Conservation (phyloP, 345 rosid genomes). For the Linum tenue region DNA sequence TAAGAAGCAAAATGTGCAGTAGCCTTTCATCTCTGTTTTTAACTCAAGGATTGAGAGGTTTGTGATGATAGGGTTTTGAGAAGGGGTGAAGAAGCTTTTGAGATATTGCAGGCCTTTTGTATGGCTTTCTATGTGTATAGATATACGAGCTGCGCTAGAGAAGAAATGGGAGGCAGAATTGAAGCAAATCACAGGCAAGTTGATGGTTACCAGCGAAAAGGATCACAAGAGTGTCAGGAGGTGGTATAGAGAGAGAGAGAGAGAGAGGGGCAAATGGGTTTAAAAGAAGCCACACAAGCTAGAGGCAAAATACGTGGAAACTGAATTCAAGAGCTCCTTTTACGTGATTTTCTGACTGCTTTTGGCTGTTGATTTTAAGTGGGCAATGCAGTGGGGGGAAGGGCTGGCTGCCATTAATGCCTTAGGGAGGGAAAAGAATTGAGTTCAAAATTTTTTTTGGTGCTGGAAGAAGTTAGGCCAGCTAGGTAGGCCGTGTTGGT, state of each 20-base stretch:
- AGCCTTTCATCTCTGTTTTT: conserved; percentile 25
- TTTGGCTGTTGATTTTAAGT: background rate
- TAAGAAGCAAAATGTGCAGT: conserved; percentile 17
- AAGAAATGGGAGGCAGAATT: conserved; percentile 21
- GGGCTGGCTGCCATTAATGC: conserved; percentile 1
- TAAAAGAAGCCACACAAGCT: background rate
- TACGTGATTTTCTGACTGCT: conserved; percentile 31
- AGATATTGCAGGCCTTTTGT: background rate
- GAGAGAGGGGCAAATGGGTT: too few species aligned
- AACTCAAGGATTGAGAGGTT: background rate
- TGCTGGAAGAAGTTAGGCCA: background rate
- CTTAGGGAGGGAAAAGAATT: background rate
- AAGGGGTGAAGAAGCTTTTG: background rate
- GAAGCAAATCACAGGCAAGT: conserved; percentile 73
- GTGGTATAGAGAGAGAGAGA: background rate
- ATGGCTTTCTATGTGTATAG: conserved; percentile 19
- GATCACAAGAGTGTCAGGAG: conserved; percentile 56
- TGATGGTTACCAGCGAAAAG: conserved; percentile 12
- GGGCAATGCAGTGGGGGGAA: conserved; percentile 16
- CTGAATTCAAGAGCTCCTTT: conserved; percentile 19
- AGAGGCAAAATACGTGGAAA: conserved; percentile 10
- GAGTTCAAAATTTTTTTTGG: conserved; percentile 10
- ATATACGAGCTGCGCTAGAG: background rate
- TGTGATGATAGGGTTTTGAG: background rate
- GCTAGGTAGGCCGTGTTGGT: too few species aligned